phyloP scores from a whole-genome alignment of 148 eudicot species.

The Pouteria glomerata region DNA sequence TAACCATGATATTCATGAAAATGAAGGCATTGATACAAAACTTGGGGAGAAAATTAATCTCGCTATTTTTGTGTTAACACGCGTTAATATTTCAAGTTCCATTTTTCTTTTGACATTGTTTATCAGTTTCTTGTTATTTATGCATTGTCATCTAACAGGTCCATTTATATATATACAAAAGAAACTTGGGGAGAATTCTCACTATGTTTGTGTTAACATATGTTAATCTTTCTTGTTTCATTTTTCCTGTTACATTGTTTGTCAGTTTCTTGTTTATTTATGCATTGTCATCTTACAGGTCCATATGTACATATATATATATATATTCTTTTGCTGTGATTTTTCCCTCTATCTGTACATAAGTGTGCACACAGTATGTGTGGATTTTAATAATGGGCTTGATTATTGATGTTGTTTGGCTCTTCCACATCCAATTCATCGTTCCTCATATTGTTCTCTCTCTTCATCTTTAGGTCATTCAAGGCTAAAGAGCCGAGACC shows the following conservation, averaged over 20 bases:
- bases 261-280: not conserved
- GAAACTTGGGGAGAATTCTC: too few species aligned
- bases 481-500: slow-evolving; percentile 33
- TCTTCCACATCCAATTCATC: not conserved
- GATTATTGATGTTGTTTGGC: not conserved
- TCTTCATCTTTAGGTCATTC: slow-evolving; percentile 13
- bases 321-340: not conserved
- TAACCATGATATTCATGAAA: not conserved
- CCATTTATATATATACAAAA: not conserved
- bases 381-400: not conserved
- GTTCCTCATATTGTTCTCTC: not conserved
- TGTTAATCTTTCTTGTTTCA: not conserved
- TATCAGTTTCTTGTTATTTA: not conserved
- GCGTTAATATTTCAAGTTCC: not conserved
- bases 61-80: not conserved
- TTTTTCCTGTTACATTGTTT: not conserved
- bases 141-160: not conserved
- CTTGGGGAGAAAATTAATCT: not conserved
- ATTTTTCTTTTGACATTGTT: not conserved
- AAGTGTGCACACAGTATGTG: not conserved
- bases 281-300: not conserved
- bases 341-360: not conserved
- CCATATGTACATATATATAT: not conserved
- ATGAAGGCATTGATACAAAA: not conserved
- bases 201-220: too few species aligned